Base-by-base conservation (phyloP, 1,139 yeast genomes). In the Saccharomyces uvarum region DNA sequence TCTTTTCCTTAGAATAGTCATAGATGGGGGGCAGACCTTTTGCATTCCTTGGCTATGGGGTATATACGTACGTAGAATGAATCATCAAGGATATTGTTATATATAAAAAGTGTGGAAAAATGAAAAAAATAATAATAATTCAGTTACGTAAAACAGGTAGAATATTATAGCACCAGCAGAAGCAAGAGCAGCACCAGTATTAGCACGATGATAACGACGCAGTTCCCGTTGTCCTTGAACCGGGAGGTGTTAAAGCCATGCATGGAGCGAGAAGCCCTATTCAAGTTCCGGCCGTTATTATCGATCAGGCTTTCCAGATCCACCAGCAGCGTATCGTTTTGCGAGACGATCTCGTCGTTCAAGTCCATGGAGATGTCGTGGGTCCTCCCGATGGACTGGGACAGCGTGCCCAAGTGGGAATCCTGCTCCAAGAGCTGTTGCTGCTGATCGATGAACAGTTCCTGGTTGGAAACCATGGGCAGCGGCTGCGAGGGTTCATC, bases 201-300 rank as follows among this genome's bases (percentile, higher is more conserved):
- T 16, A 68, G 57, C 9, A 66, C 29, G 1, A 64, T 50, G n/a
- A 68, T 68, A 4, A 59, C 56, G n/a, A 60, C 53, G 54, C 72
- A 68, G 5, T 67, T 67, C 2, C 68, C 68, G 51, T 66, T 65
- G 47, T 65, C 70, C 47, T 63, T 63, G 16, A 69, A 67, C 26
- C 44, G 11, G 5, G 67, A 58, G 26, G 54, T 59, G 49, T 65
- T 63, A 44, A 63, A 67, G 14, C 61, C 56, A 19, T 59, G 61
- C 46, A 68, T 55, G 53, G 67, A 58, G 47, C 62, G 58, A 41
- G 59, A 59, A 1, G 70, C 71, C 31, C 66, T 58, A 27, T 60
- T 59, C 21, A 68, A 53, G 48, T 61, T 63, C 33, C 66, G 58
- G 6, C 62, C 65, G 38, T 64, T 61, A 44, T 54, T 57, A 47